phyloP scores from a whole-genome alignment of 2,329 filamentous ascomycete species.

The Xylariaceae sp. region DNA sequence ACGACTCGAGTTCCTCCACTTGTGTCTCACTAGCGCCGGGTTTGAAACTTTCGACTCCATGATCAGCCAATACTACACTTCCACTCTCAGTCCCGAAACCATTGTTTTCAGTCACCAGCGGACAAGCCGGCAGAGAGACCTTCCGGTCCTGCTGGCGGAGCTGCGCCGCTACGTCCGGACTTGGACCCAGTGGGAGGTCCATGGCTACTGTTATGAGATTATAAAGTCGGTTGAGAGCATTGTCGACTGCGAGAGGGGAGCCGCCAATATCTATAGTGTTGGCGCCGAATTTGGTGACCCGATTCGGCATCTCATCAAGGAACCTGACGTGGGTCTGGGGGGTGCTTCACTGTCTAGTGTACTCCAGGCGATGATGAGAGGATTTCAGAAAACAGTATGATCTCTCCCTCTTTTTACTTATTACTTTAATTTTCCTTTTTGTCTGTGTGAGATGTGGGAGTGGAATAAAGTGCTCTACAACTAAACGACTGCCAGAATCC shows the following conservation, averaged over 20 bases:
- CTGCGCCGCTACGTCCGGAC: background rate
- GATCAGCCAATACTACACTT: conserved; percentile 9
- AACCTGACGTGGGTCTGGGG: background rate
- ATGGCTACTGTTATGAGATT: conserved; percentile 9
- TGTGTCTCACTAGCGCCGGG: conserved; percentile 3
- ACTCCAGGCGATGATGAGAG: background rate
- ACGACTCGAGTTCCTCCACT: conserved; percentile 7
- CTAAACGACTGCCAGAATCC: background rate
- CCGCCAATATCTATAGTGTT: background rate
- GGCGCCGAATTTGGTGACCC: background rate
- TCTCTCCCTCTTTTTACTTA: background rate
- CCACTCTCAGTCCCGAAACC: background rate
- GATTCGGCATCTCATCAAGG: background rate
- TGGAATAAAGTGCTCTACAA: too few relatives aligned
- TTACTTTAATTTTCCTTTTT: too few relatives aligned
- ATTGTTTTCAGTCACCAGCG: conserved; percentile 1
- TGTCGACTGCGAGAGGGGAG: background rate
- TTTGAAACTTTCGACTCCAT: conserved; percentile 6
- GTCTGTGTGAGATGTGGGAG: too few relatives aligned
- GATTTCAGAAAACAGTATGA: conserved; percentile 8
- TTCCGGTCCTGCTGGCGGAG: background rate
- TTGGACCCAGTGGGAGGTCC: conserved; percentile 11
- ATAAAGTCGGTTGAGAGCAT: conserved; percentile 8
- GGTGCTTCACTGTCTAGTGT: background rate
- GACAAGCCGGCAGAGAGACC: conserved; percentile 6